These are phyloP conservation scores for Solanum verrucosum DNA, from an alignment of 257 asterid genomes.

Conservation along the genomic window DNA sequence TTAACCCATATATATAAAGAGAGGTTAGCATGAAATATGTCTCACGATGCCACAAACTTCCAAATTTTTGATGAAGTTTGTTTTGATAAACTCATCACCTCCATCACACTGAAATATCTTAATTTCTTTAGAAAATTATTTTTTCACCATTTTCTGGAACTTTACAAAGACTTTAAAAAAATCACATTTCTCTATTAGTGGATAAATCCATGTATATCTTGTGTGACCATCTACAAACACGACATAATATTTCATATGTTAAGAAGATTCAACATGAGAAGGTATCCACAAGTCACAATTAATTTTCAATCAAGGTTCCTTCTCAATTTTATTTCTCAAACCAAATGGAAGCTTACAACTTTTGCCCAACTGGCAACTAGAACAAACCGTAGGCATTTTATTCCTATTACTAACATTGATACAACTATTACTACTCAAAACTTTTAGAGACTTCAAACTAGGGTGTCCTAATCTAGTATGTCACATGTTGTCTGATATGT, in stretches of 20 bases:
- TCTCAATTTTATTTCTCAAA: not conserved
- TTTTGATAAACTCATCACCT: not conserved
- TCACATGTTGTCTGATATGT: not conserved
- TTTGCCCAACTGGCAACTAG: not conserved
- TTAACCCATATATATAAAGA: too few species aligned
- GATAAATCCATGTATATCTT: not conserved
- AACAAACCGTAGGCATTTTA: not conserved
- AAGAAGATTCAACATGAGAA: not conserved
- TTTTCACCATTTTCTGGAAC: not conserved
- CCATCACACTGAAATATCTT: not conserved
- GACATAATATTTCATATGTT: not conserved
- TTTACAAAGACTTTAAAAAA: not conserved
- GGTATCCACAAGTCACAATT: not conserved
- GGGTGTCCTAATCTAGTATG: not conserved
- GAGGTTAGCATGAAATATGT: not conserved
- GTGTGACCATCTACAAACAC: not conserved
- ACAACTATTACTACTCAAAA: not conserved
- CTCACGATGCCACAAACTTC: not conserved
- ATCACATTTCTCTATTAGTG: too few species aligned
- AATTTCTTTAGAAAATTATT: too few species aligned
- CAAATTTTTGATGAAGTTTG: not conserved
- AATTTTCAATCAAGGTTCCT: too few species aligned
- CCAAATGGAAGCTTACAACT: not conserved
- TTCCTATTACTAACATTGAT: not conserved
- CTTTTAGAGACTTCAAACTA: not conserved